Evolutionary conservation across 139 green algal genomes (phyloP), one percentile per base, ranked within the genome.

Genomic region (Gonium pectorale): DNA sequence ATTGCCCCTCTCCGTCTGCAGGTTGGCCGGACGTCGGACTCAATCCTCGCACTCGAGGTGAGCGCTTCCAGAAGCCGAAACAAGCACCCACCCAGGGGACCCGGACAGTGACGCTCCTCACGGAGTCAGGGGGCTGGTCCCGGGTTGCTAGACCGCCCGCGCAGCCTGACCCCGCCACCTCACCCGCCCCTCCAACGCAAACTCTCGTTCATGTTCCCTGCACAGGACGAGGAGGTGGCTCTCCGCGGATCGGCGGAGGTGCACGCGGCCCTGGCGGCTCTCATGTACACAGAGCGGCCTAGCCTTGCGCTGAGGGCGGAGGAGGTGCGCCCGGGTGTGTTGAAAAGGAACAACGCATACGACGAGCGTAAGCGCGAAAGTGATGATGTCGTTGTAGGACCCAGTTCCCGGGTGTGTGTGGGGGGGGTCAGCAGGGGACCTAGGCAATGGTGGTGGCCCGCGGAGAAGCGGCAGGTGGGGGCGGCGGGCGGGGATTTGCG

Each of bases 211-310:
- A n/a, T n/a, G n/a, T n/a, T n/a, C n/a, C n/a, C n/a, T 31, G 17
- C 60, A 0, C 74, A 82, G 75, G 93, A 95, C 63, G 84, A 91
- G 86, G 92, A 92, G 59, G 86, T 90, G 43, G 33, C 69, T 2
- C 59, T 94, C 40, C 60, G 86, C 24, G 92, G 92, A 0, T 85
- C 68, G 22, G 73, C 90, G 11, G 93, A 96, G 80, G 91, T 95
- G 31, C 94, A 96, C 72, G 93, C 93, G 24, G 93, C 94, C 7
- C 90, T 96, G 46, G 94, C 94, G 21, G 80, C 75, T 2, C 80
- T 96, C 37, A 52, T 95, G 46, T 96, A 94, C 51, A 60, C 73
- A 27, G 89, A 93, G 81, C 66, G 87, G 6, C 91, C 91, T 27
- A 81, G 33, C 19, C 77, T 90, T 44, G 64, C 79, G 19, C 41